These are phyloP conservation scores for Diaporthe sp. DNA, from an alignment of 2,329 filamentous ascomycete genomes.

Conservation along the genomic window DNA sequence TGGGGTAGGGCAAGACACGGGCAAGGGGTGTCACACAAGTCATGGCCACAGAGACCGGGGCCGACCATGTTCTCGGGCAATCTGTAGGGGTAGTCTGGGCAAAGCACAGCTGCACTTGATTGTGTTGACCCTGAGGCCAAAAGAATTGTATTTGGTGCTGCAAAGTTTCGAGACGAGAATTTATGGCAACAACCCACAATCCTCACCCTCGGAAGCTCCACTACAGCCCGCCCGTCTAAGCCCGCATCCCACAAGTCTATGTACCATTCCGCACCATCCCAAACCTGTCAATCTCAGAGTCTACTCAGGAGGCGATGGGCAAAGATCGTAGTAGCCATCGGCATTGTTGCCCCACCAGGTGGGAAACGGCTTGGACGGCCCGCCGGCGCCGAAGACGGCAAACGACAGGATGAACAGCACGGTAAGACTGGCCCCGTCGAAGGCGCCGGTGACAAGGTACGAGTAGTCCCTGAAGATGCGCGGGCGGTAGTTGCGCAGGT, in stretches of 20 bases:
- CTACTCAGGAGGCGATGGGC: conserved; percentile 52
- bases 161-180: not conserved
- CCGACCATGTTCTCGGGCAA: not conserved
- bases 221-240: not conserved
- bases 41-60: not conserved
- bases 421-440: conserved; percentile 62
- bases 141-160: not conserved
- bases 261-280: not conserved
- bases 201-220: not conserved
- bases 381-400: conserved; percentile 66
- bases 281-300: no score
- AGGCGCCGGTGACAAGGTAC: conserved; percentile 65
- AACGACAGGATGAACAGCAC: conserved; percentile 67
- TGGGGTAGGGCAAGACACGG: not conserved
- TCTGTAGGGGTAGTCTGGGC: no score
- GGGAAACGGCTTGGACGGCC: conserved; percentile 58
- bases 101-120: not conserved
- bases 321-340: conserved; percentile 62
- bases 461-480: conserved; percentile 66
- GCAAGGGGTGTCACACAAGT: not conserved
- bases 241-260: not conserved
- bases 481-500: conserved; percentile 64
- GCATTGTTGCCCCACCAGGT: conserved; percentile 67
- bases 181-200: not conserved
- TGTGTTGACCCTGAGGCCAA: no score